Evolutionary conservation across 2,329 filamentous ascomycete species (phyloP).

Genomic region (Paraphaeosphaeria minitans): DNA sequence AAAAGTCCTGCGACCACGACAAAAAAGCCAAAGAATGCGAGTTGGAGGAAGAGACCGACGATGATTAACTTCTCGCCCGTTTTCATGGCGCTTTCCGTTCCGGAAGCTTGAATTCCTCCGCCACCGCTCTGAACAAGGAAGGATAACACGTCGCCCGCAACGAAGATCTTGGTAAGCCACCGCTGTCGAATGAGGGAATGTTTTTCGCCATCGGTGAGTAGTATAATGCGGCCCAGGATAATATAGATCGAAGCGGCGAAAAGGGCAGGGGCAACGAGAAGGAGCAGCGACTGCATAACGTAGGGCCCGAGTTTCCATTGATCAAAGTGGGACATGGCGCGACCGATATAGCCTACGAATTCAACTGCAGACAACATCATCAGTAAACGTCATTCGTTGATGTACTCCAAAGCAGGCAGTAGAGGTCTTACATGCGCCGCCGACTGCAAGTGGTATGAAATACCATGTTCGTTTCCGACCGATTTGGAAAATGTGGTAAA

Average conservation of each 20-base stretch:
- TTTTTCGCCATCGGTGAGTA: constrained; percentile 48
- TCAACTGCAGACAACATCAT: constrained; percentile 49
- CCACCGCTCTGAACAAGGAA: constrained; percentile 59
- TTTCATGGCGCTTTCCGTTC: constrained; percentile 29
- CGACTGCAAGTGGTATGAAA: constrained; percentile 58
- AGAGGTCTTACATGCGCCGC: constrained; percentile 53
- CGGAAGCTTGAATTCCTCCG: constrained; percentile 50
- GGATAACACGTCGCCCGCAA: constrained; percentile 59
- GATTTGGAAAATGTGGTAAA: constrained; percentile 51
- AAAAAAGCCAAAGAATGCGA: constrained; percentile 64
- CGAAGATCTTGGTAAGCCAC: constrained; percentile 62
- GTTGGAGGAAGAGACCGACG: constrained; percentile 61
- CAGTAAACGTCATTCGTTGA: too few relatives aligned
- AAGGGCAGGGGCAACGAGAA: constrained; percentile 52
- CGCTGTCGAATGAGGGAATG: constrained; percentile 51
- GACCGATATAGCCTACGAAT: constrained; percentile 56
- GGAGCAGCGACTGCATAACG: constrained; percentile 48
- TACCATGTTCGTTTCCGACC: constrained; percentile 55
- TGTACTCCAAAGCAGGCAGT: background rate
- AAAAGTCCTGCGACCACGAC: constrained; percentile 56
- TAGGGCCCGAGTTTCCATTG: constrained; percentile 34
- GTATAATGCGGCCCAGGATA: constrained; percentile 51
- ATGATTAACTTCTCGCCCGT: constrained; percentile 61
- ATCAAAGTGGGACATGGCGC: constrained; percentile 47
- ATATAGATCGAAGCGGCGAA: constrained; percentile 57